Percentiles rank a stretch among this genome's conserved stretches.
phyloP scores from a whole-genome alignment of 768 basidiomycete species.

The Termitomyces sp. region DNA sequence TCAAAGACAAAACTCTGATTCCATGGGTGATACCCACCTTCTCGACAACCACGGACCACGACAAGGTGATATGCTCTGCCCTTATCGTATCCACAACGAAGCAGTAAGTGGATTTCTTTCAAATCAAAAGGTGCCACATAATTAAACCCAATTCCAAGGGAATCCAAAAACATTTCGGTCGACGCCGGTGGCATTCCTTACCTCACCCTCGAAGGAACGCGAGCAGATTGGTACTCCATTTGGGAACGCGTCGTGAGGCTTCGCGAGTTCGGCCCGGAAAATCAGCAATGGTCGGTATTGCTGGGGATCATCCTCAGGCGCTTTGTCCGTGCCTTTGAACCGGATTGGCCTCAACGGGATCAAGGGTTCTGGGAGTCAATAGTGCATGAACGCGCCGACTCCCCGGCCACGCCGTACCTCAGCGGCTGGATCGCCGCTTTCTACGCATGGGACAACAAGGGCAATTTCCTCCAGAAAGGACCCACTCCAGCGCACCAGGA shows the following conservation, averaged over 20 bases:
- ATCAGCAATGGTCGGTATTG: conserved; percentile 31
- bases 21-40: conserved; percentile 40
- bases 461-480: not conserved
- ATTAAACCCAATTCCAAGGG: conserved; percentile 11
- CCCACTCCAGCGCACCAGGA: no score
- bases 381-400: not conserved
- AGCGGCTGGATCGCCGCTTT: conserved; percentile 37
- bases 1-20: conserved; percentile 22
- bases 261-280: conserved; percentile 28
- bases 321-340: conserved; percentile 32
- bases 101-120: not conserved
- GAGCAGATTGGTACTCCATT: not conserved
- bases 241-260: conserved; percentile 31
- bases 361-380: conserved; percentile 35
- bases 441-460: conserved; percentile 17
- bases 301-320: conserved; percentile 33
- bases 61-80: conserved; percentile 31
- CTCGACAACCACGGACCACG: conserved; percentile 36
- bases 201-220: conserved; percentile 28
- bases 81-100: conserved; percentile 39
- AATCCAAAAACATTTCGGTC: conserved; percentile 29
- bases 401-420: conserved; percentile 23
- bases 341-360: conserved; percentile 17
- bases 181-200: conserved; percentile 36
- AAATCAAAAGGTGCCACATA: not conserved